phyloP scores from a whole-genome alignment of 768 basidiomycete species.

The Mycena vitilis region DNA sequence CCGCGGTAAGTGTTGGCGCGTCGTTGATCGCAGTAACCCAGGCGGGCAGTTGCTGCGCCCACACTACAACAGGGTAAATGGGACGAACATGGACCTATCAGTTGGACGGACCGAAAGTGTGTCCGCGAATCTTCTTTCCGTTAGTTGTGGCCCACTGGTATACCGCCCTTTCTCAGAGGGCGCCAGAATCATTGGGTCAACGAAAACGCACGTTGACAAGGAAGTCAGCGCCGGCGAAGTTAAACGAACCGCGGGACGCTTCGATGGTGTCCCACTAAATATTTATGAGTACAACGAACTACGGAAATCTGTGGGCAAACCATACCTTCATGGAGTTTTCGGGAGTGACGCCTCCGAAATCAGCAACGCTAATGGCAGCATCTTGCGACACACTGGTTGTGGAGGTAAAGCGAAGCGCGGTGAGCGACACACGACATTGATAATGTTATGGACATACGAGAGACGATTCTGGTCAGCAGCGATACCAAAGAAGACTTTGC shows the following conservation, averaged over 20 bases:
- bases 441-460: conserved; percentile 2
- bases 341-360: conserved; percentile 57
- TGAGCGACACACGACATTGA: neutral
- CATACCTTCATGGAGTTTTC: conserved; percentile 59
- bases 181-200: neutral
- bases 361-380: conserved; percentile 34
- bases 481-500: conserved; percentile 27
- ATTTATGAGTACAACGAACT: neutral
- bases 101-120: conserved; percentile 48
- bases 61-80: conserved; percentile 40
- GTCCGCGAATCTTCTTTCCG: conserved; percentile 56
- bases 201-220: conserved; percentile 46
- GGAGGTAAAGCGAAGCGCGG: too few species aligned
- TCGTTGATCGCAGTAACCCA: conserved; percentile 56
- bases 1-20: conserved; percentile 45
- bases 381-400: conserved; percentile 27
- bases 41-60: conserved; percentile 54
- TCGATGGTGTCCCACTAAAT: conserved; percentile 55
- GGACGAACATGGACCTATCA: too few species aligned
- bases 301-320: too few species aligned
- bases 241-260: conserved; percentile 48
- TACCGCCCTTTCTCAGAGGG: neutral
- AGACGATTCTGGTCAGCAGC: conserved; percentile 31
- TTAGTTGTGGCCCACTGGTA: conserved; percentile 50
- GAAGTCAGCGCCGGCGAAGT: conserved; percentile 47